A percentile compares a stretch with the other conserved stretches of the same genome.
These are phyloP conservation scores for Fusarium nisikadoi DNA, from an alignment of 2,329 filamentous ascomycete genomes.

Conservation along the genomic window DNA sequence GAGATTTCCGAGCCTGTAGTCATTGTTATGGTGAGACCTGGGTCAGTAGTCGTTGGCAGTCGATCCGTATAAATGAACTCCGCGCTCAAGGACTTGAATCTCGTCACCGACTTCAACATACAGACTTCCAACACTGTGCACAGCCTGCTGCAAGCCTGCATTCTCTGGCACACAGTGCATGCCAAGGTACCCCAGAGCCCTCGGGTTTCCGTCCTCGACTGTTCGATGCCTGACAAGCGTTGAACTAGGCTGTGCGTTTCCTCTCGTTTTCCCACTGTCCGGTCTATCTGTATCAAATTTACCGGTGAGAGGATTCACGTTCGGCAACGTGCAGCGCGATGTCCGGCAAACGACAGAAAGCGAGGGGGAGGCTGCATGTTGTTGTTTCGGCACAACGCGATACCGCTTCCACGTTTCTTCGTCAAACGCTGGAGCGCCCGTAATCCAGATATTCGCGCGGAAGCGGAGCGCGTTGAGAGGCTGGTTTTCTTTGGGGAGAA, in stretches of 20 bases:
- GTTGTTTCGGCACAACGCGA: background rate
- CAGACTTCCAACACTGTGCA: background rate
- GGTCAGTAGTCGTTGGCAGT: slow-evolving; percentile 43
- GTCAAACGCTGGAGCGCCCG: slow-evolving; percentile 24
- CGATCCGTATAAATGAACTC: slow-evolving; percentile 41
- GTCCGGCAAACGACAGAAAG: slow-evolving; percentile 35
- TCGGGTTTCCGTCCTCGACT: slow-evolving; percentile 41
- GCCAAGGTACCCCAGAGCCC: slow-evolving; percentile 44
- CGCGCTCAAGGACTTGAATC: slow-evolving; percentile 45
- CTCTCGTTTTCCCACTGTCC: slow-evolving; percentile 18
- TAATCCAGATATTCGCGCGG: slow-evolving; percentile 34
- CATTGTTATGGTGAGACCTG: too few relatives aligned
- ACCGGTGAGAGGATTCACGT: slow-evolving; percentile 26
- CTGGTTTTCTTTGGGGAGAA: slow-evolving; percentile 24
- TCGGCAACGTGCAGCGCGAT: slow-evolving; percentile 34
- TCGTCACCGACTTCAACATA: slow-evolving; percentile 44
- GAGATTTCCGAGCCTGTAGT: background rate
- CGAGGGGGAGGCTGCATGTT: background rate
- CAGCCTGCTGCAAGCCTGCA: slow-evolving; percentile 16
- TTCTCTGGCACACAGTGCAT: slow-evolving; percentile 48
- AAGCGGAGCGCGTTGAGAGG: slow-evolving; percentile 34
- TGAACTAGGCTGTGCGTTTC: slow-evolving; percentile 43
- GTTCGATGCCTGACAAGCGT: slow-evolving; percentile 39
- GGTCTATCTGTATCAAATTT: slow-evolving; percentile 16
- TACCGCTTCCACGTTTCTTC: slow-evolving; percentile 34